phyloP scores from a whole-genome alignment of 495 filamentous ascomycete species.

The Glutinoglossum americanum region DNA sequence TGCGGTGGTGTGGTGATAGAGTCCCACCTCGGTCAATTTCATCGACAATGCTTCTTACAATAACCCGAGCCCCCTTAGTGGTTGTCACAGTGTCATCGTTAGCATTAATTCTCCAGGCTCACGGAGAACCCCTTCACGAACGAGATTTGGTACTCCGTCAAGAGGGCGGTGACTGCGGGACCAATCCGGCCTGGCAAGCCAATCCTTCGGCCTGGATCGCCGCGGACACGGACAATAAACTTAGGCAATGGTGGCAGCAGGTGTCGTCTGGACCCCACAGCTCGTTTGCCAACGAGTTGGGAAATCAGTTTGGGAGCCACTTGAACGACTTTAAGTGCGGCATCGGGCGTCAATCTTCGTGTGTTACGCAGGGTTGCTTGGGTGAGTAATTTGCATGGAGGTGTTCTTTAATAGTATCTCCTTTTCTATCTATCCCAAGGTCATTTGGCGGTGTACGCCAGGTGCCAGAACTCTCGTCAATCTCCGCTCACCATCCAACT shows the following conservation, averaged over 20 bases:
- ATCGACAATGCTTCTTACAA: background rate
- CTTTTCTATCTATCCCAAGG: no score
- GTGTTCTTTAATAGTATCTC: no score
- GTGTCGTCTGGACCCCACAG: background rate
- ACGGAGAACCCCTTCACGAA: background rate
- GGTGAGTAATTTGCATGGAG: background rate
- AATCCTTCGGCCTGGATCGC: background rate
- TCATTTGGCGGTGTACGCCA: background rate
- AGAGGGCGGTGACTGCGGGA: background rate
- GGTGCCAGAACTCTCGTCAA: background rate
- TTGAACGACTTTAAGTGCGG: background rate
- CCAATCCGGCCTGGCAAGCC: background rate
- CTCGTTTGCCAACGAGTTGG: background rate
- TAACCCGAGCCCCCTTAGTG: background rate
- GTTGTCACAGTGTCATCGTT: background rate
- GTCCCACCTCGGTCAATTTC: background rate
- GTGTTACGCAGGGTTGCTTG: background rate
- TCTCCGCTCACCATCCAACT: background rate
- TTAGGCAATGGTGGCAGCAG: background rate
- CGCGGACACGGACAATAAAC: background rate
- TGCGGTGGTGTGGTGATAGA: background rate
- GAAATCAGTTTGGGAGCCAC: background rate
- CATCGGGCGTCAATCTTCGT: background rate
- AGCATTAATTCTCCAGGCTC: background rate
- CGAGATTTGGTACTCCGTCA: background rate